Base-by-base conservation (phyloP, 345 rosid genomes). In the Conringia planisiliqua region DNA sequence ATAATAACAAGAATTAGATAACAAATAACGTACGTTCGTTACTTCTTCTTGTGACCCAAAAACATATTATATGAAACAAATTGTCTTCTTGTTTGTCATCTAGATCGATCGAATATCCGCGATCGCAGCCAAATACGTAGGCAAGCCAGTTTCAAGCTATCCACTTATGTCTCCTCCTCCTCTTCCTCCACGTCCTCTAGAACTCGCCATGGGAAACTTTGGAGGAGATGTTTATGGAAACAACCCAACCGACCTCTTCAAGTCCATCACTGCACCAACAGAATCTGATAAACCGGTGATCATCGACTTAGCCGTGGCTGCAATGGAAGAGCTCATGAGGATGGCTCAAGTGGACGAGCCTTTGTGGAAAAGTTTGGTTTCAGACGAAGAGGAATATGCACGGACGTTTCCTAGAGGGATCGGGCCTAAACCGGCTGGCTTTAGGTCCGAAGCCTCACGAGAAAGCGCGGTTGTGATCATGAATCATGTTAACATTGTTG, bases 61-160 rank as follows among this genome's bases (percentile, higher is more conserved):
- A 62, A 46, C 24, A 40, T 10, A 29, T 48, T 48, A 30, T 12
- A 48, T 14, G 7, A 68, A 54, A 18, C 5, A 6, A 36, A 36
- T 35, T 18, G 0, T 30, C 43, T 48, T 62, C 78, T 74, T 30
- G 6, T 62, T 20, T 32, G 35, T 62, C 38, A 13, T 68, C 20
- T 85, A 95, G 99, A 85, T 95, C 56, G 97, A 95, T 58, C 84
- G 97, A 1, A 90, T 95, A 54, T 92, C 98, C 0, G 85, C 93
- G 6, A 95, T 95, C 20, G 97, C 97, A 48, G 97, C 99, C 1
- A 92, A 90, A 80, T 95, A 92, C 66, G 98, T 92, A 10, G 99
- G 99, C 60, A 95, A 95, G 84, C 93, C 96, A 2, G 85, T 90
- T 76, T 81, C 81, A 80, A 95, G 70, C 86, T 92, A 83, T 59